phyloP scores from a whole-genome alignment of 2,329 filamentous ascomycete species.

The Penicillium psychrosexuale region DNA sequence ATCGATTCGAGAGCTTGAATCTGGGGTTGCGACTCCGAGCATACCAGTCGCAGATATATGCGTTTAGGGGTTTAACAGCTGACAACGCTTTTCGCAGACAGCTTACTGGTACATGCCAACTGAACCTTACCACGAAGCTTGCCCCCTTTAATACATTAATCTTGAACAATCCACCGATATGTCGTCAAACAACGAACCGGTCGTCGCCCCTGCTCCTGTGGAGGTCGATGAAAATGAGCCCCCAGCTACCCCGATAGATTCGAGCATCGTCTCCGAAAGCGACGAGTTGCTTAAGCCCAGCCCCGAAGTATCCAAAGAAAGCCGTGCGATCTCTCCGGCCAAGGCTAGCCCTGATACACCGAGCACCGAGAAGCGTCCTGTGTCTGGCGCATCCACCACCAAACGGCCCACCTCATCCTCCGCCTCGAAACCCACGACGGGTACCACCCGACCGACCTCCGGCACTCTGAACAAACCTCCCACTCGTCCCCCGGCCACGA shows the following conservation, averaged over 20 bases:
- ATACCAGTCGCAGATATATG: neutral
- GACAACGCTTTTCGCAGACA: neutral
- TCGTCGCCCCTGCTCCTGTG: constrained; percentile 18
- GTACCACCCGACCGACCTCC: constrained; percentile 29
- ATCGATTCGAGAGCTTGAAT: neutral
- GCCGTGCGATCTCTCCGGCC: constrained; percentile 29
- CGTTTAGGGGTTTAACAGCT: neutral
- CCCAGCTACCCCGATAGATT: constrained; percentile 37
- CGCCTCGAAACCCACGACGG: constrained; percentile 28
- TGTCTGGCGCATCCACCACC: constrained; percentile 34
- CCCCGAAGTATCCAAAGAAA: constrained; percentile 38
- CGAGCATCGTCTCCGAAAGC: constrained; percentile 31
- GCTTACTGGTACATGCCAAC: neutral
- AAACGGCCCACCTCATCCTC: constrained; percentile 39
- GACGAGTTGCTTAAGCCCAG: constrained; percentile 35
- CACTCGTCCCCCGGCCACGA: constrained; percentile 39
- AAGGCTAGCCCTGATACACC: constrained; percentile 32
- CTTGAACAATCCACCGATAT: constrained; percentile 21
- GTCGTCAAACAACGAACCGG: constrained; percentile 35
- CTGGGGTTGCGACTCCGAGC: neutral
- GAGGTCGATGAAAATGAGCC: constrained; percentile 29
- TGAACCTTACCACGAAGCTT: neutral
- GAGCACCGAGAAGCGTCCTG: constrained; percentile 33
- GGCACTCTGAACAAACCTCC: constrained; percentile 46
- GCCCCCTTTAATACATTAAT: constrained; percentile 1